Percentiles rank a stretch among this genome's conserved stretches.
These are phyloP conservation scores for Septoria linicola DNA, from an alignment of 2,329 filamentous ascomycete species.

Conservation along the genomic window DNA sequence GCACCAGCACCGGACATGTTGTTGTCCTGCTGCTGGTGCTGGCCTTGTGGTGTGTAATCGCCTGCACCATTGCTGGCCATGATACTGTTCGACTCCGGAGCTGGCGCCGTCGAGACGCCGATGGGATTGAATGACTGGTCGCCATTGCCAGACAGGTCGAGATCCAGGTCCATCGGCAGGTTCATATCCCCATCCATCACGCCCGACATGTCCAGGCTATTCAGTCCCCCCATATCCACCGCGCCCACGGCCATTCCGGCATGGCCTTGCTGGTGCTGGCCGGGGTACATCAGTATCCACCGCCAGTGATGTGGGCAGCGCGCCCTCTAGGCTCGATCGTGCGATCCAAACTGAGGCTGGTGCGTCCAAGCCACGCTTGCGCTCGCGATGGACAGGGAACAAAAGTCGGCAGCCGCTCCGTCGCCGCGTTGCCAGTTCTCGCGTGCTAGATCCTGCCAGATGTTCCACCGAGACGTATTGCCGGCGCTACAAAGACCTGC, in stretches of 20 bases:
- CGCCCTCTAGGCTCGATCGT: slow-evolving; percentile 21
- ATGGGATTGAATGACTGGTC: slow-evolving; percentile 30
- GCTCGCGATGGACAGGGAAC: slow-evolving; percentile 10
- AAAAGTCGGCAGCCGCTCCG: slow-evolving; percentile 8
- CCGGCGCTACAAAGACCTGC: not conserved
- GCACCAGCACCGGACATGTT: slow-evolving; percentile 48
- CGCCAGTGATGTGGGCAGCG: slow-evolving; percentile 19
- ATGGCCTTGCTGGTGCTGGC: slow-evolving; percentile 17
- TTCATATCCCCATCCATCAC: slow-evolving; percentile 38
- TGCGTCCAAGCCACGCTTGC: slow-evolving; percentile 19
- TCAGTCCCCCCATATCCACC: slow-evolving; percentile 37
- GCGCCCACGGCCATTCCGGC: slow-evolving; percentile 20
- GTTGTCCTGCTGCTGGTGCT: slow-evolving; percentile 33
- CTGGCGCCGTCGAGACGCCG: slow-evolving; percentile 22
- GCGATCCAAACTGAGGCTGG: slow-evolving; percentile 24
- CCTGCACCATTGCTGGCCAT: slow-evolving; percentile 28
- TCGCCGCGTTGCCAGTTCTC: not conserved
- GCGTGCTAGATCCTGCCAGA: slow-evolving; percentile 1
- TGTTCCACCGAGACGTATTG: not conserved
- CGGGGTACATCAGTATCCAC: slow-evolving; percentile 27
- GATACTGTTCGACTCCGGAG: slow-evolving; percentile 23
- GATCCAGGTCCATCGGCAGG: slow-evolving; percentile 50
- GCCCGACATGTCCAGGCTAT: slow-evolving; percentile 42
- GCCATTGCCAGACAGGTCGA: slow-evolving; percentile 28
- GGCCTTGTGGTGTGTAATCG: slow-evolving; percentile 27